Evolutionary conservation across 139 green algal genomes (phyloP).

Genomic region (Auxenochlorella pyrenoidosa): DNA sequence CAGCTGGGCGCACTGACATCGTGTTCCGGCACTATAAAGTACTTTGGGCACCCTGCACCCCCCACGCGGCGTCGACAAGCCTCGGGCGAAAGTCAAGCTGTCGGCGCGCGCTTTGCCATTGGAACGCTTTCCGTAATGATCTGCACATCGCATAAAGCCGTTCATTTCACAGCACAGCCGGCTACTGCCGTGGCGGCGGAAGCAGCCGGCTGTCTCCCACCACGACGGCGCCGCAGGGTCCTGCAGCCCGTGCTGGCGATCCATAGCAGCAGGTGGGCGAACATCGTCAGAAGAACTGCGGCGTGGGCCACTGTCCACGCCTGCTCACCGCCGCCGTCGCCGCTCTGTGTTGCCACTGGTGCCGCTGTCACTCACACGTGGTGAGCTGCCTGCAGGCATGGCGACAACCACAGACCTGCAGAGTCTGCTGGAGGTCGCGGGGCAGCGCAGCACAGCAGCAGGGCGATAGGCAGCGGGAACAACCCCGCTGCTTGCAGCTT

Average conservation of each 20-base stretch:
- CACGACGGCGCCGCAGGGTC: not conserved
- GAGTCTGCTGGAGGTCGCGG: not conserved
- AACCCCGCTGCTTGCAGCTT: not conserved
- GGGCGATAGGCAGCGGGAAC: not conserved
- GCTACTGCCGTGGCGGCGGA: not conserved
- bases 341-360: too few relatives aligned
- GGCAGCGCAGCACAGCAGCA: not conserved
- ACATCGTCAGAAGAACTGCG: not conserved
- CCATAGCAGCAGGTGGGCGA: not conserved
- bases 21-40: too few relatives aligned
- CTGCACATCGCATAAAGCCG: not conserved
- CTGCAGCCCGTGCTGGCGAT: not conserved
- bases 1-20: too few relatives aligned
- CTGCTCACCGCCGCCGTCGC: too few relatives aligned
- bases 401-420: not conserved
- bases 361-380: too few relatives aligned
- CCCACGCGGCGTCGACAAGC: too few relatives aligned
- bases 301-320: too few relatives aligned
- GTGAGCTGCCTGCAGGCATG: not conserved
- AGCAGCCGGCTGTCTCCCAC: not conserved
- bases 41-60: too few relatives aligned
- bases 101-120: too few relatives aligned
- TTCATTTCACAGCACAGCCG: not conserved
- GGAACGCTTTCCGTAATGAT: too few relatives aligned
- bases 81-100: too few relatives aligned